Conservation (phyloP, 345 rosid species). For the Bruguiera gymnorhiza region DNA sequence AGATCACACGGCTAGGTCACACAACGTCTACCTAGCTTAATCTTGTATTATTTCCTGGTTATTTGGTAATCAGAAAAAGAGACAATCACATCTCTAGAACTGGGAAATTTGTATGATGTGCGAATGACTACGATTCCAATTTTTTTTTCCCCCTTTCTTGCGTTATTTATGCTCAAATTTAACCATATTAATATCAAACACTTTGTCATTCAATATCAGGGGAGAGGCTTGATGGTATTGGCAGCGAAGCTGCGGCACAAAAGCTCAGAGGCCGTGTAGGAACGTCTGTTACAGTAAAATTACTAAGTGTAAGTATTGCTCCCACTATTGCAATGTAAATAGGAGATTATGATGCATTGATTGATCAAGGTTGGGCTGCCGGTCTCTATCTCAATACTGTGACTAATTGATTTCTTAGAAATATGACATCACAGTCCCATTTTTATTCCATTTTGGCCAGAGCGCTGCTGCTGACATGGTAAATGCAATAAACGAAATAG, state of each 20-base stretch:
- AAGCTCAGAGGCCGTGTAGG: conserved; percentile 87
- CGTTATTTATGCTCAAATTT: background rate
- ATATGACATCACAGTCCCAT: too few relatives aligned
- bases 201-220: conserved; percentile 41
- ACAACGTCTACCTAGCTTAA: too few relatives aligned
- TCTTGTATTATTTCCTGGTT: too few relatives aligned
- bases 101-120: background rate
- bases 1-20: conserved; percentile 1
- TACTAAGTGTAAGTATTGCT: conserved; percentile 47
- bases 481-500: conserved; percentile 66
- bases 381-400: too few relatives aligned
- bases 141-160: background rate
- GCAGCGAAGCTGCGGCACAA: conserved; percentile 77
- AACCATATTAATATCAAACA: background rate
- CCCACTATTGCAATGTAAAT: background rate
- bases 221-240: conserved; percentile 61
- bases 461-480: conserved; percentile 79
- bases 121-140: too few relatives aligned
- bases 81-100: background rate
- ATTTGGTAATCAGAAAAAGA: background rate
- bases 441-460: conserved; percentile 31
- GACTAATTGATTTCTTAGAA: too few relatives aligned
- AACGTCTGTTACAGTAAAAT: conserved; percentile 69
- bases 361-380: background rate
- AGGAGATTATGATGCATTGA: background rate